Percentiles rank a stretch among this genome's conserved stretches.
phyloP scores from a whole-genome alignment of 2,329 filamentous ascomycete genomes.

The Phyllosticta citribraziliensis region DNA sequence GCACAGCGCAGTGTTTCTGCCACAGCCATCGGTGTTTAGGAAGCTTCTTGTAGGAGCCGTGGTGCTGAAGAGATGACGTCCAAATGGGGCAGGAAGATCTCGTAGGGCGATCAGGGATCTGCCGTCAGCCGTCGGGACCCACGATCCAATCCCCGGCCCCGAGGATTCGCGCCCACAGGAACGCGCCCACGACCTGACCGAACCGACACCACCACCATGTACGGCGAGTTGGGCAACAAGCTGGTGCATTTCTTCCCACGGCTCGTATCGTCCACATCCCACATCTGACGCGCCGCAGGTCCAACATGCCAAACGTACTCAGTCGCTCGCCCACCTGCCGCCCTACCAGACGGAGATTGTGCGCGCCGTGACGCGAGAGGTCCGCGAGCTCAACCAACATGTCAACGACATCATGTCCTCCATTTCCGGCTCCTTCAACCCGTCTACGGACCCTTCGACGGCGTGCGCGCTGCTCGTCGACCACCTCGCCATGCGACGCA shows the following conservation, averaged over 20 bases:
- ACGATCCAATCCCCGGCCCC: neutral
- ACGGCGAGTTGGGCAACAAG: slow-evolving; percentile 80
- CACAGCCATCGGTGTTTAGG: neutral
- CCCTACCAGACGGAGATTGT: slow-evolving; percentile 90
- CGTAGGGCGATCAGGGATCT: neutral
- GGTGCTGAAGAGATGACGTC: neutral
- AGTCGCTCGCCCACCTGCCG: slow-evolving; percentile 74
- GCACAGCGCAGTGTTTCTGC: neutral
- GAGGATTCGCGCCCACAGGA: neutral
- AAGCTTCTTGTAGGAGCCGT: too few relatives aligned
- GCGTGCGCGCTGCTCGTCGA: slow-evolving; percentile 87
- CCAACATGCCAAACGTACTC: slow-evolving; percentile 90
- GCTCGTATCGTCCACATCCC: neutral
- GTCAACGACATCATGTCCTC: slow-evolving; percentile 65
- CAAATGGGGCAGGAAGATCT: neutral
- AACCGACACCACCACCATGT: slow-evolving; percentile 46
- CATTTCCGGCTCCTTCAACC: slow-evolving; percentile 63
- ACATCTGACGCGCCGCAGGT: slow-evolving; percentile 46
- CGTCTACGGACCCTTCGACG: slow-evolving; percentile 67
- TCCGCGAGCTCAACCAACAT: slow-evolving; percentile 85
- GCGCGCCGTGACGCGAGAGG: slow-evolving; percentile 77
- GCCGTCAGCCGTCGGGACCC: neutral
- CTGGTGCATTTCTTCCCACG: slow-evolving; percentile 45
- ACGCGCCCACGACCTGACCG: neutral
- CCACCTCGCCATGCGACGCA: slow-evolving; percentile 87